Conservation (phyloP, 73 alveolate species). For the Uronychia binucleata region DNA sequence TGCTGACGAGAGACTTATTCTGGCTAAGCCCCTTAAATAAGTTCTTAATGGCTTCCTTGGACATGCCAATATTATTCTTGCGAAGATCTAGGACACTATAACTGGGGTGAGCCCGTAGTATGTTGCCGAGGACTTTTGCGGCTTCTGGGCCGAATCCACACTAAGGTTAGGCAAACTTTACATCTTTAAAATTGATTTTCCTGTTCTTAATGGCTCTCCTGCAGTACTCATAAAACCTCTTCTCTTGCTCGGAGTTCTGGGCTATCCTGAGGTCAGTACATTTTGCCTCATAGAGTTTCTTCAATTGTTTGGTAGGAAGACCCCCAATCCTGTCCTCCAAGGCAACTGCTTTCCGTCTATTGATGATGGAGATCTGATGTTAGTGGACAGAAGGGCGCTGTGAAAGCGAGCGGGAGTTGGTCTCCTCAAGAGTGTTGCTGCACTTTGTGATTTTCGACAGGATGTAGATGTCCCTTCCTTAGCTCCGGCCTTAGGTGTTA, state of each 20-base stretch:
- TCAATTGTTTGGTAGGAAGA: not conserved
- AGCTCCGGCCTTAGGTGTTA: not conserved
- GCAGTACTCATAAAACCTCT: constrained; percentile 50
- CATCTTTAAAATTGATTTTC: constrained; percentile 45
- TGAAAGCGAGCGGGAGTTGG: too few species aligned
- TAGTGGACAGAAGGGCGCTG: not conserved
- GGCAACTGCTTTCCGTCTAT: not conserved
- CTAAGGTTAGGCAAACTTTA: not conserved
- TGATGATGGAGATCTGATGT: not conserved
- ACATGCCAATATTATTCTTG: constrained; percentile 35
- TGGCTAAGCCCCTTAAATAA: constrained; percentile 39
- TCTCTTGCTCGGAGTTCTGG: constrained; percentile 31
- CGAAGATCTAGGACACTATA: constrained; percentile 43
- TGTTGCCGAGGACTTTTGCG: constrained; percentile 35
- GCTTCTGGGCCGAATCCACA: constrained; percentile 53
- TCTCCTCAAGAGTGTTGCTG: not conserved
- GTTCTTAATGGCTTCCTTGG: constrained; percentile 32
- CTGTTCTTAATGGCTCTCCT: constrained; percentile 20
- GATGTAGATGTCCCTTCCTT: not conserved
- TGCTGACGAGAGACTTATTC: constrained; percentile 35
- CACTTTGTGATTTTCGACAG: not conserved
- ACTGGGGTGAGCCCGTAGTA: constrained; percentile 15
- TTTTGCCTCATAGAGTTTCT: constrained; percentile 47
- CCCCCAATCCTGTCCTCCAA: not conserved
- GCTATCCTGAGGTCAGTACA: constrained; percentile 38